phyloP scores from a whole-genome alignment of 768 basidiomycete species.

The Boletus rubroflammeus region DNA sequence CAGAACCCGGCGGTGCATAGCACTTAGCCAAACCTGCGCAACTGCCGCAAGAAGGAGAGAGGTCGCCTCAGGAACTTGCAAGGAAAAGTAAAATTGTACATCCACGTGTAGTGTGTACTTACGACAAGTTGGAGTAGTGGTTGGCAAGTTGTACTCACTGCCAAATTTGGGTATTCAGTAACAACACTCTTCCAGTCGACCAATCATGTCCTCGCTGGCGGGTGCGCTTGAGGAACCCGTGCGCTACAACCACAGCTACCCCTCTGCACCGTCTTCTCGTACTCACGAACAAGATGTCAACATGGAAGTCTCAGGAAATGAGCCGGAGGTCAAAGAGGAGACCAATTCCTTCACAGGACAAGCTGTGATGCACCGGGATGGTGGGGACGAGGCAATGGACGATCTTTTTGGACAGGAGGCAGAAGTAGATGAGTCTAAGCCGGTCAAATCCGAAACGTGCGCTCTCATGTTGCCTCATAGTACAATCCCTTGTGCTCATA shows the following conservation, averaged over 20 bases:
- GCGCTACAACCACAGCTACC: constrained; percentile 21
- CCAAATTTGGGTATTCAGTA: constrained; percentile 14
- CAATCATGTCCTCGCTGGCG: constrained; percentile 56
- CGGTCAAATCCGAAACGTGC: constrained; percentile 51
- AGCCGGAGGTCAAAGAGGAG: constrained; percentile 18
- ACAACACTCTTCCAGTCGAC: background rate
- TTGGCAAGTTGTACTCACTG: background rate
- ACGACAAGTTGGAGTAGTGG: background rate
- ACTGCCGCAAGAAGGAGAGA: background rate
- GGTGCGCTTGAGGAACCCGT: constrained; percentile 47
- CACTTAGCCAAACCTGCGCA: constrained; percentile 3
- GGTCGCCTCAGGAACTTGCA: background rate
- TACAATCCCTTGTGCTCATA: constrained; percentile 18
- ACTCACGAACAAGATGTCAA: constrained; percentile 36
- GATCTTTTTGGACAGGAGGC: constrained; percentile 80
- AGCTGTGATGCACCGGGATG: constrained; percentile 13
- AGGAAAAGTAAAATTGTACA: background rate
- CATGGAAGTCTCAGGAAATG: constrained; percentile 33
- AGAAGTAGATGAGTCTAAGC: constrained; percentile 35
- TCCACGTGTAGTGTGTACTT: background rate
- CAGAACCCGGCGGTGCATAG: background rate
- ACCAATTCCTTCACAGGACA: constrained; percentile 12
- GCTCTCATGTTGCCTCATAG: constrained; percentile 1
- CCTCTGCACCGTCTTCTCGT: constrained; percentile 4
- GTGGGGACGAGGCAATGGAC: constrained; percentile 57